Evolutionary conservation across 495 filamentous ascomycete species (phyloP).

Genomic region (Aspergillus homomorphus): DNA sequence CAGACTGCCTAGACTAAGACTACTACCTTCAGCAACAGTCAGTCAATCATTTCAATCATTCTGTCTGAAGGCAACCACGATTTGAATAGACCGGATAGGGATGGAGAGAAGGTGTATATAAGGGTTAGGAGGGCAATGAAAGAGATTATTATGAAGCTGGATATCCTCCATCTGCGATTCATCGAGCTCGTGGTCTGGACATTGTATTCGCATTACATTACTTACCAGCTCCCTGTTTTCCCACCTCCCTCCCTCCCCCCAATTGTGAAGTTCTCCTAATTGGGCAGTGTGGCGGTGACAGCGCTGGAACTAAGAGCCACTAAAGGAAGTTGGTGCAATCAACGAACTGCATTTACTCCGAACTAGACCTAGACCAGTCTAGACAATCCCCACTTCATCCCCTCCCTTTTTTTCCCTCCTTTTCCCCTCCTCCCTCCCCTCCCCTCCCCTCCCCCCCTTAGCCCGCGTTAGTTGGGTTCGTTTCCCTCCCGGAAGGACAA

Average conservation of each 20-base stretch:
- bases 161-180: too few species aligned
- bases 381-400: constrained; percentile 30
- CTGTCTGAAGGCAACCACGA: constrained; percentile 21
- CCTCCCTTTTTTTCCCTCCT: constrained; percentile 28
- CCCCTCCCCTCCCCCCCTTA: constrained; percentile 17
- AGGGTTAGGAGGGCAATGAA: not conserved
- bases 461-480: not conserved
- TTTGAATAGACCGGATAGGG: not conserved
- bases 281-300: not conserved
- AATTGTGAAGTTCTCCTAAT: not conserved
- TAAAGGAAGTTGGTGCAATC: not conserved
- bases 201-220: not conserved
- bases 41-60: too few species aligned
- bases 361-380: not conserved
- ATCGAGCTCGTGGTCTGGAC: not conserved
- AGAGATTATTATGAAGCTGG: not conserved
- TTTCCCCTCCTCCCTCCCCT: constrained; percentile 30
- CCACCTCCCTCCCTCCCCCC: constrained; percentile 18
- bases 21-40: too few species aligned
- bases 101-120: not conserved
- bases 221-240: constrained; percentile 20
- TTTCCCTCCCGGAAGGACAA: not conserved
- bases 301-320: constrained; percentile 21
- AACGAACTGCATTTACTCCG: not conserved
- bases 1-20: too few species aligned